Evolutionary conservation across 2,329 filamentous ascomycete genomes (phyloP).

Genomic region (Fusarium sp.): DNA sequence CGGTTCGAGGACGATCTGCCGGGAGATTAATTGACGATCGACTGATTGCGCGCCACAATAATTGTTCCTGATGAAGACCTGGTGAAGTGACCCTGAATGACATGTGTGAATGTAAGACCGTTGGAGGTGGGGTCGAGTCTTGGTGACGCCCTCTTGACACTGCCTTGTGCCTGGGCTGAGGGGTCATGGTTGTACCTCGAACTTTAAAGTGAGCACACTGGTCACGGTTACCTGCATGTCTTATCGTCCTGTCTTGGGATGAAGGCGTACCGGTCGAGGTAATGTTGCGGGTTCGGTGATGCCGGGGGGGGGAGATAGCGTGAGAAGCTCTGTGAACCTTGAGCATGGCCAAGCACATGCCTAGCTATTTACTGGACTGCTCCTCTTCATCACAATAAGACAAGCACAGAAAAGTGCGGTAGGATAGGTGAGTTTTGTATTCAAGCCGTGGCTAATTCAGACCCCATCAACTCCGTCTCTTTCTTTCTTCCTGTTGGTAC

Average conservation of each 20-base stretch:
- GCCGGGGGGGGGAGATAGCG: background rate
- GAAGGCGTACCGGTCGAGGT: background rate
- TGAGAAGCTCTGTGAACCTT: background rate
- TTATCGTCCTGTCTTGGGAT: background rate
- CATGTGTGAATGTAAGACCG: background rate
- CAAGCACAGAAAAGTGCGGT: background rate
- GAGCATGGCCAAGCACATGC: too few species aligned
- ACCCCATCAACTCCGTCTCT: background rate
- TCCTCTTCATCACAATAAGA: background rate
- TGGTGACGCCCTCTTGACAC: background rate
- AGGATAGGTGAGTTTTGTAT: conserved; percentile 23
- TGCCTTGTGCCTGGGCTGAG: background rate
- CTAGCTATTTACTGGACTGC: too few species aligned
- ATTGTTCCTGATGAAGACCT: background rate
- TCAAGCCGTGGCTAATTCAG: conserved; percentile 17
- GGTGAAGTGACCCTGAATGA: background rate
- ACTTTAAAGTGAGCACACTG: background rate
- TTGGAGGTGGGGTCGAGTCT: background rate
- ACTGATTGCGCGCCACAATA: conserved; percentile 9
- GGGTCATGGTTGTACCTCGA: background rate
- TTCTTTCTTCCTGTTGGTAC: conserved; percentile 9
- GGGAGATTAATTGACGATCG: conserved; percentile 35
- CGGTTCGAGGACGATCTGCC: conserved; percentile 11
- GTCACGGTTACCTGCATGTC: background rate
- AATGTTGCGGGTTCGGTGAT: background rate